Percentiles rank a stretch among this genome's conserved stretches.
Conservation (phyloP, 805 yeast species). For the Pichia cephalocereana region DNA sequence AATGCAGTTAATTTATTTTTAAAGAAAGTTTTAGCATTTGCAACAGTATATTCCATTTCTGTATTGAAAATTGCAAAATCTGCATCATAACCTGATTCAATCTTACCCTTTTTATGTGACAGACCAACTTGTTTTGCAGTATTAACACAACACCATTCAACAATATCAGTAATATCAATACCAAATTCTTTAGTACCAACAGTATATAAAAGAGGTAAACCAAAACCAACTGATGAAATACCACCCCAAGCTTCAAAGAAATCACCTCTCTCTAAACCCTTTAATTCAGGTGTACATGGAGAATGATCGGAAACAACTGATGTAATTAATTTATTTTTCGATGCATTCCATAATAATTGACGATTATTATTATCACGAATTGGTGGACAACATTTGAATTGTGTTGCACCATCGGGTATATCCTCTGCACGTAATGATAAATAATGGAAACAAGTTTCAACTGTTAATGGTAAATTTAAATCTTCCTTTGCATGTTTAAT, state of each 20-base stretch:
- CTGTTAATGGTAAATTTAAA: conserved; percentile 55
- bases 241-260: conserved; percentile 97
- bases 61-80: conserved; percentile 82
- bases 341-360: conserved; percentile 67
- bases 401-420: conserved; percentile 70
- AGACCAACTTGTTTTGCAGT: conserved; percentile 85
- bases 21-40: conserved; percentile 52
- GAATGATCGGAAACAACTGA: conserved; percentile 94
- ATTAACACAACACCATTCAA: conserved; percentile 70
- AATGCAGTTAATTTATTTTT: conserved; percentile 88
- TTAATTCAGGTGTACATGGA: conserved; percentile 89
- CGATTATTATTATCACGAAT: conserved; percentile 72
- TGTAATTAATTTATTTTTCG: conserved; percentile 53
- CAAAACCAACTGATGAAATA: conserved; percentile 85
- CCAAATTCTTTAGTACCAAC: conserved; percentile 42
- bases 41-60: conserved; percentile 36
- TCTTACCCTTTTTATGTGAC: conserved; percentile 58
- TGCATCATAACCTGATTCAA: conserved; percentile 75
- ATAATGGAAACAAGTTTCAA: conserved; percentile 94
- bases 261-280: conserved; percentile 74
- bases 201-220: conserved; percentile 73
- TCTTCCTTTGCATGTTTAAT: conserved; percentile 50
- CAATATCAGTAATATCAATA: conserved; percentile 44
- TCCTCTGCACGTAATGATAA: conserved; percentile 68
- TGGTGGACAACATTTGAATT: conserved; percentile 93